Evolutionary conservation across 306 rosid species (phyloP).

Genomic region (Abrus precatorius): DNA sequence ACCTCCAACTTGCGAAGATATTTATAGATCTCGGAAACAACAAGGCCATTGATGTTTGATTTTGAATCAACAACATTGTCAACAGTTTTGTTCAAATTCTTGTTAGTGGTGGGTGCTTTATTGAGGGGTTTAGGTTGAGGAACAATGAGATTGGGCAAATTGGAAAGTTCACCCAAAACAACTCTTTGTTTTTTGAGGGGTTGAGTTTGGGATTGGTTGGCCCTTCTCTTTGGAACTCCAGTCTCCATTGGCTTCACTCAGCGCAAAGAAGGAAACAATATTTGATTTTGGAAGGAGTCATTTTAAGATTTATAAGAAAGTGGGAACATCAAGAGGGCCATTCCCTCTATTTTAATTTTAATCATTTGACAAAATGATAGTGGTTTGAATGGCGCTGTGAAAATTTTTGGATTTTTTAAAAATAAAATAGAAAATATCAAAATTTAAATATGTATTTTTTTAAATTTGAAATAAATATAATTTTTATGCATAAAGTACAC

Average conservation of each 20-base stretch:
- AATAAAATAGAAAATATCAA: too few relatives aligned
- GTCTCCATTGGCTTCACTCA: conserved; percentile 45
- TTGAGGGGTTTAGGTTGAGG: conserved; percentile 44
- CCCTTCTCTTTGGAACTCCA: conserved; percentile 65
- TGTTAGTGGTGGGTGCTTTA: conserved; percentile 9
- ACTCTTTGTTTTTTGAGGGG: conserved; percentile 59
- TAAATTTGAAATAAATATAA: too few relatives aligned
- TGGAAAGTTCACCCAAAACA: conserved; percentile 71
- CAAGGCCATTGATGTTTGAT: conserved; percentile 33
- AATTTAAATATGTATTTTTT: too few relatives aligned
- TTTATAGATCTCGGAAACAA: conserved; percentile 59
- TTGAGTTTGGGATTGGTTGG: conserved; percentile 40
- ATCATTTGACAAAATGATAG: too few relatives aligned
- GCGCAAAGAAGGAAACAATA: too few relatives aligned
- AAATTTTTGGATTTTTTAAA: too few relatives aligned
- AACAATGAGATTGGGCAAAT: conserved; percentile 45
- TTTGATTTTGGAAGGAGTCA: too few relatives aligned
- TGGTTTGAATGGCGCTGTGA: too few relatives aligned
- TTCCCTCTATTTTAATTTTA: too few relatives aligned
- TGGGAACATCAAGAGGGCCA: too few relatives aligned
- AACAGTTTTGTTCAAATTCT: background rate
- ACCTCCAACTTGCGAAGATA: conserved; percentile 78
- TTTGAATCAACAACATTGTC: background rate
- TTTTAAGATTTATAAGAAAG: too few relatives aligned
- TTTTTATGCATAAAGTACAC: too few relatives aligned